Evolutionary conservation across 2,329 filamentous ascomycete species (phyloP).

Genomic region (Pestalotiopsis sp.): DNA sequence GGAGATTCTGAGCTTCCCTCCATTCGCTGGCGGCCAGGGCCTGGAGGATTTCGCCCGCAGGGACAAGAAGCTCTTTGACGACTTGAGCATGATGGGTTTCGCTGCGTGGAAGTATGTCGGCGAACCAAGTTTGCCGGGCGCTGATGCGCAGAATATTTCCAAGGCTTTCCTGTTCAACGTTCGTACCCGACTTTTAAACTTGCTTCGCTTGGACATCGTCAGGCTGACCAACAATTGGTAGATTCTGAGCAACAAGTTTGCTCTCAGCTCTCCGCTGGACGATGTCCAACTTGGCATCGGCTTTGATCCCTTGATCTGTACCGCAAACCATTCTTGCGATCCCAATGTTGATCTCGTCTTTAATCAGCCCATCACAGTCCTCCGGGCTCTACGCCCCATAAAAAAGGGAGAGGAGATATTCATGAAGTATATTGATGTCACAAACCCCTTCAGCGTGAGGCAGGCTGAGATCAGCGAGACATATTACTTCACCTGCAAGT

Average conservation of each 20-base stretch:
- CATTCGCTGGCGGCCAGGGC: conserved; percentile 18
- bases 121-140: conserved; percentile 19
- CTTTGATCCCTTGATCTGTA: conserved; percentile 31
- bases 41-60: conserved; percentile 19
- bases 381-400: conserved; percentile 49
- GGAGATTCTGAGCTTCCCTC: conserved; percentile 23
- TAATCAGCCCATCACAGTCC: conserved; percentile 44
- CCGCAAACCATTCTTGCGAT: conserved; percentile 53
- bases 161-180: conserved; percentile 27
- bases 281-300: conserved; percentile 21
- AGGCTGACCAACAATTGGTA: conserved; percentile 17
- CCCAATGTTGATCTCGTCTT: conserved; percentile 51
- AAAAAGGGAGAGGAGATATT: conserved; percentile 51
- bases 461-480: conserved; percentile 44
- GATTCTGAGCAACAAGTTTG: conserved; percentile 24
- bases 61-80: conserved; percentile 24
- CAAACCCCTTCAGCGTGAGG: conserved; percentile 45
- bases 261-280: conserved; percentile 25
- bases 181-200: conserved; percentile 10
- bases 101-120: conserved; percentile 26
- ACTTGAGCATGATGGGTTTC: conserved; percentile 23
- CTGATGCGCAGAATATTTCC: conserved; percentile 19
- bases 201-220: not conserved
- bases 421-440: conserved; percentile 51
- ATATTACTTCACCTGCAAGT: conserved; percentile 53